phyloP scores from a whole-genome alignment of 2,329 filamentous ascomycete species.

The Sporothrix pseudoabietina region DNA sequence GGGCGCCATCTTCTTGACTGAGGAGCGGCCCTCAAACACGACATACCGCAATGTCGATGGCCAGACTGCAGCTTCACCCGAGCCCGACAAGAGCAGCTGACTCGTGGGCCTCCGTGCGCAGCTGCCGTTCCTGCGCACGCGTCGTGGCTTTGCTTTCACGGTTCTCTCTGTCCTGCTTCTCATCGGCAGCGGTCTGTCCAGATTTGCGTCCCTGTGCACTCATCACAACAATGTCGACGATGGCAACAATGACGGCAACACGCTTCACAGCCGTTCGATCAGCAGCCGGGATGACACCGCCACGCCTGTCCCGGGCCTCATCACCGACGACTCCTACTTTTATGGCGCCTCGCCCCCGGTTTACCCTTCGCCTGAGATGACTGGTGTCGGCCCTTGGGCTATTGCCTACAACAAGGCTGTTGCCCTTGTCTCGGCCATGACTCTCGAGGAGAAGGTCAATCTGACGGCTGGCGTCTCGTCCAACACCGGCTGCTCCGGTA shows the following conservation, averaged over 20 bases:
- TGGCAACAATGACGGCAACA: not conserved
- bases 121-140: slow-evolving; percentile 40
- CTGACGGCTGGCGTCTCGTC: slow-evolving; percentile 70
- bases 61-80: not conserved
- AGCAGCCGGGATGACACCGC: not conserved
- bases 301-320: slow-evolving; percentile 33
- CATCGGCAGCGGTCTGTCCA: slow-evolving; percentile 43
- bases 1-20: too few species aligned
- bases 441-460: slow-evolving; percentile 74
- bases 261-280: not conserved
- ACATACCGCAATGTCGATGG: not conserved
- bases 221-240: slow-evolving; percentile 12
- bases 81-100: slow-evolving; percentile 34
- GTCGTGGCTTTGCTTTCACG: slow-evolving; percentile 39
- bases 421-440: slow-evolving; percentile 69
- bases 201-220: slow-evolving; percentile 41
- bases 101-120: slow-evolving; percentile 38
- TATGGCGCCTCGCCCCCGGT: slow-evolving; percentile 55
- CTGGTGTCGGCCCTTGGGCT: slow-evolving; percentile 66
- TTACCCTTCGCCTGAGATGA: slow-evolving; percentile 57
- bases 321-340: slow-evolving; percentile 50
- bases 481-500: slow-evolving; percentile 54
- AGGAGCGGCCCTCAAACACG: not conserved
- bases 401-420: slow-evolving; percentile 67
- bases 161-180: slow-evolving; percentile 40